Percentiles rank a stretch among this genome's conserved stretches.
phyloP scores from a whole-genome alignment of 176 grass and related monocot genomes.

The Dactylis glomerata region DNA sequence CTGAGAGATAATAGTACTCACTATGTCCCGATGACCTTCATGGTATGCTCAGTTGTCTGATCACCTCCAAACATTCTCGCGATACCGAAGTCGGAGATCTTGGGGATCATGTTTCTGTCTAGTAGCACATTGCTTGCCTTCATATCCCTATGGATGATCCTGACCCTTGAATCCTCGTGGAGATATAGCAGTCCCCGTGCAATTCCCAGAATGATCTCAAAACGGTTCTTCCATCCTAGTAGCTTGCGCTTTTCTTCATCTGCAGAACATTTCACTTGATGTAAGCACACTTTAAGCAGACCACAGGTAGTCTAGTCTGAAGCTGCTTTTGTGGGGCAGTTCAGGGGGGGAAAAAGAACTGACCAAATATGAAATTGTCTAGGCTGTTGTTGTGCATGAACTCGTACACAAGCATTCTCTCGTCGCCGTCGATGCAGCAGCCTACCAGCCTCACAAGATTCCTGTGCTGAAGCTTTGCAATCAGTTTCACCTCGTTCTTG shows the following conservation, averaged over 20 bases:
- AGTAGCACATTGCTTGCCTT: conserved; percentile 15
- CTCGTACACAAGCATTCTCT: conserved; percentile 3
- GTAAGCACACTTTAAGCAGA: not conserved
- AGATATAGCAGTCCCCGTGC: conserved; percentile 3
- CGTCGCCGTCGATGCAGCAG: not conserved
- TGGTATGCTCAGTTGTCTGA: conserved; percentile 2
- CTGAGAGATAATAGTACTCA: not conserved
- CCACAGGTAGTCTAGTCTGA: not conserved
- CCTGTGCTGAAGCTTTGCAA: not conserved
- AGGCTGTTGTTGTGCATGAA: conserved; percentile 12
- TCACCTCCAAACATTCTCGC: conserved; percentile 20
- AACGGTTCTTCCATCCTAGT: conserved; percentile 4
- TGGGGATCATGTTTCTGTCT: conserved; percentile 9
- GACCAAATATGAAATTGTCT: not conserved
- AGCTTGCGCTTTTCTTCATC: conserved; percentile 6
- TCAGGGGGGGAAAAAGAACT: not conserved
- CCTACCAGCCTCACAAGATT: conserved; percentile 1
- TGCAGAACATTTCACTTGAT: not conserved
- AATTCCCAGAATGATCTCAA: conserved; percentile 8
- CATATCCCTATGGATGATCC: conserved; percentile 21
- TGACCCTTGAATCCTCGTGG: conserved; percentile 12
- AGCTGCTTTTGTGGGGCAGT: not conserved
- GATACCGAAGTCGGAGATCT: conserved; percentile 1
- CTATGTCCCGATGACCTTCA: conserved; percentile 18
- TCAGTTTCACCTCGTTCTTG: conserved; percentile 10